Percentiles rank a stretch among this genome's conserved stretches.
Evolutionary conservation across 163 green algal genomes (phyloP).

Genomic region (Trebouxiophyceae sp.): DNA sequence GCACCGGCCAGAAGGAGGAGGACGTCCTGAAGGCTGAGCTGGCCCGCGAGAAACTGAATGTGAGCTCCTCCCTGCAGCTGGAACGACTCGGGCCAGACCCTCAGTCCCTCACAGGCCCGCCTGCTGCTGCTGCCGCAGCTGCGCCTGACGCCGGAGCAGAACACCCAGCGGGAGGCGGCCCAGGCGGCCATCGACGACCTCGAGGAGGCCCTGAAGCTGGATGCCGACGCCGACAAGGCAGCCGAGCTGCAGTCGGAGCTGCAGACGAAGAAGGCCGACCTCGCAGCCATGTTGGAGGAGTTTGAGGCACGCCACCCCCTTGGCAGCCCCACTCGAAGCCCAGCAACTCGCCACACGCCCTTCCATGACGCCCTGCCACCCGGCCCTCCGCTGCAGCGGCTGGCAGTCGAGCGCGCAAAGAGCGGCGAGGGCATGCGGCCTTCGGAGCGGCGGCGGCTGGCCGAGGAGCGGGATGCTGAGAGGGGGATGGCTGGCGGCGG

Average conservation of each 20-base stretch:
- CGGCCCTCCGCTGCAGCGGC: slow-evolving; percentile 16
- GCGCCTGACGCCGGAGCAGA: slow-evolving; percentile 47
- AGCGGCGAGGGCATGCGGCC: slow-evolving; percentile 41
- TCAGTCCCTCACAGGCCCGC: neutral
- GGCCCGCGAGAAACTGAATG: slow-evolving; percentile 42
- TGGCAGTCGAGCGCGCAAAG: slow-evolving; percentile 46
- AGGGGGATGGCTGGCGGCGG: neutral
- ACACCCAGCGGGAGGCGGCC: slow-evolving; percentile 44
- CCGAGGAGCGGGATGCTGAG: slow-evolving; percentile 7
- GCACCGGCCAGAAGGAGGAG: slow-evolving; percentile 55
- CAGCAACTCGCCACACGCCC: too few relatives aligned
- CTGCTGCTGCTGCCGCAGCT: too few relatives aligned
- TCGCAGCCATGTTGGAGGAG: slow-evolving; percentile 33
- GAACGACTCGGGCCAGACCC: neutral
- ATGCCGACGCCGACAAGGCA: slow-evolving; percentile 17
- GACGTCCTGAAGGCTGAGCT: slow-evolving; percentile 55
- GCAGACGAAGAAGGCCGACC: neutral
- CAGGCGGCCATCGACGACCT: slow-evolving; percentile 47
- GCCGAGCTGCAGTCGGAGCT: slow-evolving; percentile 3
- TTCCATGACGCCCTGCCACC: neutral
- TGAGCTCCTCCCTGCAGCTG: slow-evolving; percentile 6
- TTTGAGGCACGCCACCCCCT: slow-evolving; percentile 24
- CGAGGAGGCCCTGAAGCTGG: slow-evolving; percentile 22
- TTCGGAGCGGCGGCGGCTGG: slow-evolving; percentile 30
- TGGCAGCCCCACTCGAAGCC: too few relatives aligned